These are phyloP conservation scores for Ophiostoma himal-ulmi DNA, from an alignment of 2,329 filamentous ascomycete species.

Conservation along the genomic window DNA sequence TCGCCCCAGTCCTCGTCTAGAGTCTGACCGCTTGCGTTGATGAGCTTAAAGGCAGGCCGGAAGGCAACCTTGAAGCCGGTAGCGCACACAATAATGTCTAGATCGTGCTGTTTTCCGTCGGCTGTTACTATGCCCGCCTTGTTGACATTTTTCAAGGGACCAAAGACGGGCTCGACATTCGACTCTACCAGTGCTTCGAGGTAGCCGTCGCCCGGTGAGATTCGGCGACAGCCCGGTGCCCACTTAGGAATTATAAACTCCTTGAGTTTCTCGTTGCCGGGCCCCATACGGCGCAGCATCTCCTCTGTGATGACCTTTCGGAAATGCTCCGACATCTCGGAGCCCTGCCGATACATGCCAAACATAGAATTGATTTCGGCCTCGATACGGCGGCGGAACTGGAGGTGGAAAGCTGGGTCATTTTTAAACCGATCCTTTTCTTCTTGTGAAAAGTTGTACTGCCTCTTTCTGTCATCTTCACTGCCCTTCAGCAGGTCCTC, in stretches of 20 bases:
- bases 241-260: slow-evolving; percentile 41
- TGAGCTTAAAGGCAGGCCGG: slow-evolving; percentile 32
- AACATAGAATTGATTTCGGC: slow-evolving; percentile 25
- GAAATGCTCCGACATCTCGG: slow-evolving; percentile 37
- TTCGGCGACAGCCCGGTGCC: slow-evolving; percentile 40
- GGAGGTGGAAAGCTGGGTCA: slow-evolving; percentile 22
- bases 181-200: slow-evolving; percentile 39
- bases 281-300: slow-evolving; percentile 39
- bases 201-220: slow-evolving; percentile 41
- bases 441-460: slow-evolving; percentile 33
- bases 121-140: slow-evolving; percentile 31
- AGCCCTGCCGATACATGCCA: slow-evolving; percentile 33
- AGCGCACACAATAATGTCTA: slow-evolving; percentile 26
- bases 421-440: slow-evolving; percentile 22
- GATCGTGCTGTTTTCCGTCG: slow-evolving; percentile 30
- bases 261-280: slow-evolving; percentile 39
- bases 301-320: slow-evolving; percentile 39
- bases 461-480: slow-evolving; percentile 32
- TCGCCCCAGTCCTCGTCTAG: slow-evolving; percentile 29
- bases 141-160: slow-evolving; percentile 36
- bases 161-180: slow-evolving; percentile 42
- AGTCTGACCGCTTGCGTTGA: slow-evolving; percentile 20
- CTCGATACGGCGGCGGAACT: slow-evolving; percentile 24
- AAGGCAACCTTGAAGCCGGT: slow-evolving; percentile 36
- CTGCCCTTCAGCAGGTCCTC: slow-evolving; percentile 29